Conservation (phyloP, 768 basidiomycete genomes). For the Boletus fagicola region DNA sequence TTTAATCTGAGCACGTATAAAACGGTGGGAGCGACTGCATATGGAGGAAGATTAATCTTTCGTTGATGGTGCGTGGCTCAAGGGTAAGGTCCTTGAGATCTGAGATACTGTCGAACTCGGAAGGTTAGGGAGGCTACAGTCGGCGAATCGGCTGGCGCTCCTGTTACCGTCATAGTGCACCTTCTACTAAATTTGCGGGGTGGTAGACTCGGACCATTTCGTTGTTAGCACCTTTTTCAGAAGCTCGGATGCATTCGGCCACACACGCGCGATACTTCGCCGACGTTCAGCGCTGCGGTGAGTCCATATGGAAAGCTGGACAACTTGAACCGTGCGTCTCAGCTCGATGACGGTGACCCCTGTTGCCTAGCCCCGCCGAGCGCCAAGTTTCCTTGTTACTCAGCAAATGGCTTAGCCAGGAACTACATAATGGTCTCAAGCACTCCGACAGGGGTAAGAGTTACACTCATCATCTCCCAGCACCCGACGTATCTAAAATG, state of each 20-base stretch:
- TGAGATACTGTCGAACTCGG: not conserved
- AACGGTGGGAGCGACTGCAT: not conserved
- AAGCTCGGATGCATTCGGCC: not conserved
- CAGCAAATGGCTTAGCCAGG: not conserved
- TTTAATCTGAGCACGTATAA: slow-evolving; percentile 1
- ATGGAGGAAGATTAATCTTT: not conserved
- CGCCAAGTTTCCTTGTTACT: not conserved
- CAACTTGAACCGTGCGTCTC: too few relatives aligned
- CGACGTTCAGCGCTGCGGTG: too few relatives aligned
- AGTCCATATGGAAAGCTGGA: not conserved
- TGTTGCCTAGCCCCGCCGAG: not conserved
- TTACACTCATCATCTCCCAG: not conserved
- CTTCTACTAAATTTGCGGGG: not conserved
- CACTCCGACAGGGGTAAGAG: slow-evolving; percentile 2
- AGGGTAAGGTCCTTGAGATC: not conserved
- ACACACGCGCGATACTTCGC: not conserved
- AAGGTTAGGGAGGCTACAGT: too few relatives aligned
- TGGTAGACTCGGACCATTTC: not conserved
- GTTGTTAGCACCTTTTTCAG: not conserved
- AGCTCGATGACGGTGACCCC: not conserved
- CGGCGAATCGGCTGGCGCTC: too few relatives aligned
- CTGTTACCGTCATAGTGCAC: not conserved
- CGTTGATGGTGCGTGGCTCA: not conserved
- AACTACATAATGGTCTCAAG: not conserved
- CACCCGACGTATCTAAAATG: not conserved